Base-by-base conservation (phyloP, 305 asterid genomes). In the Plantago coronopus region DNA sequence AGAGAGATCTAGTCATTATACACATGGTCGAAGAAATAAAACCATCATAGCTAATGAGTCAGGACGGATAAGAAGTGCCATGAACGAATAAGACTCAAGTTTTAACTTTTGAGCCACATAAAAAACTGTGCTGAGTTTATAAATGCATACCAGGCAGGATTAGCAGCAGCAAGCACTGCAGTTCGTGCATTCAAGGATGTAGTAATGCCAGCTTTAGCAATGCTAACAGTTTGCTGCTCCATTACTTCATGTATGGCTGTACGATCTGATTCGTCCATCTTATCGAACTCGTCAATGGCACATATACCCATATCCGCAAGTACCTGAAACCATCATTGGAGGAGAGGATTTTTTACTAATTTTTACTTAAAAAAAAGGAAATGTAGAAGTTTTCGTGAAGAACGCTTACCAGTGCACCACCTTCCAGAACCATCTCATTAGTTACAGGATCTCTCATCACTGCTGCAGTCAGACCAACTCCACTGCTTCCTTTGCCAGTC, bases 201-300 rank as follows among this genome's bases (percentile, higher is more conserved):
- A 38, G 99, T 93, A 66, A 93, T 93, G 63, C 99, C 99, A 79
- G 96, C 99, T 77, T 93, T 89, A 15, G 99, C 97, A 65, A 89
- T 93, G 76, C 96, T 93, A 56, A 93, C 96, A 58, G 97, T 93
- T 82, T 89, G 97, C 81, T 89, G 99, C 79, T 93, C 99, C 96
- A 93, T 89, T 54, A 93, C 99, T 82, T 93, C 97, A 69, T 89
- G 99, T 64, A 93, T 89, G 34, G 97, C 94, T 48, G 99, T 89
- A 57, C 97, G 85, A 69, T 93, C 99, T 34, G 89, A 83, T 60
- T 93, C 99, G 18, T 93, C 97, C 99, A 93, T 93, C 72, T 93
- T 93, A 80, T 93, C 99, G 3, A 93, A 93, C 76, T 93, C 96
- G 67, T 93, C 97, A 56, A 93, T 93, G 73, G 99, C 96, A 73